Evolutionary conservation across 2,329 filamentous ascomycete genomes (phyloP).

Genomic region (Aspergillus caelatus): DNA sequence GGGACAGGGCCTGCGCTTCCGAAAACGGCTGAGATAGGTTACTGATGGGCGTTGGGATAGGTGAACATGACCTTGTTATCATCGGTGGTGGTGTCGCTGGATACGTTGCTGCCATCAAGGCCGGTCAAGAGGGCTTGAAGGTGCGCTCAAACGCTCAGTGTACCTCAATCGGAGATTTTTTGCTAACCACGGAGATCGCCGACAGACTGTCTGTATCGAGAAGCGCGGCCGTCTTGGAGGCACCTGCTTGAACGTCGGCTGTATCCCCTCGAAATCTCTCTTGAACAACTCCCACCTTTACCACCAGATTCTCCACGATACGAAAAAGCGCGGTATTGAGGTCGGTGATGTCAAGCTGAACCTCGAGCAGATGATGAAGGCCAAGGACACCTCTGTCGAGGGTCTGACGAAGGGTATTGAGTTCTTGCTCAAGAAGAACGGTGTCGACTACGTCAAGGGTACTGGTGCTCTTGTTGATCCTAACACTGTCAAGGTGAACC

Average conservation of each 20-base stretch:
- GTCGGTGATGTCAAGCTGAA: constrained; percentile 97
- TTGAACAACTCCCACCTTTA: constrained; percentile 99
- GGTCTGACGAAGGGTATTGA: constrained; percentile 96
- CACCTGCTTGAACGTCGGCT: constrained; percentile 98
- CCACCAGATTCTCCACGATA: constrained; percentile 95
- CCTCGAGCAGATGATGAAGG: constrained; percentile 94
- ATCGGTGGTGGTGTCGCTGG: constrained; percentile 97
- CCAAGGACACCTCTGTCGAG: constrained; percentile 88
- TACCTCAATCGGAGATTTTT: constrained; percentile 15
- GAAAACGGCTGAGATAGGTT: constrained; percentile 18
- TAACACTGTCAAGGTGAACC: constrained; percentile 86
- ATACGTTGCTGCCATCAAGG: constrained; percentile 99
- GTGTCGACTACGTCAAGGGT: constrained; percentile 96
- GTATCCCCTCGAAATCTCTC: constrained; percentile 98
- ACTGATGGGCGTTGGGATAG: constrained; percentile 48
- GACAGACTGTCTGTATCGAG: constrained; percentile 92
- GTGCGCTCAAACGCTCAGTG: constrained; percentile 51
- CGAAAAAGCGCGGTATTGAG: constrained; percentile 95
- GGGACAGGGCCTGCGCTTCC: constrained; percentile 21
- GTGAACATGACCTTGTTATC: constrained; percentile 95
- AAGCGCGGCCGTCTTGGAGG: constrained; percentile 94
- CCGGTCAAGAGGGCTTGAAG: constrained; percentile 95
- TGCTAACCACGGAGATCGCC: not conserved
- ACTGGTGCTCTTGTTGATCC: constrained; percentile 83
- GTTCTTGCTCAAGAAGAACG: constrained; percentile 99